phyloP scores from a whole-genome alignment of 2,329 filamentous ascomycete species.

The Apiospora phragmitis region DNA sequence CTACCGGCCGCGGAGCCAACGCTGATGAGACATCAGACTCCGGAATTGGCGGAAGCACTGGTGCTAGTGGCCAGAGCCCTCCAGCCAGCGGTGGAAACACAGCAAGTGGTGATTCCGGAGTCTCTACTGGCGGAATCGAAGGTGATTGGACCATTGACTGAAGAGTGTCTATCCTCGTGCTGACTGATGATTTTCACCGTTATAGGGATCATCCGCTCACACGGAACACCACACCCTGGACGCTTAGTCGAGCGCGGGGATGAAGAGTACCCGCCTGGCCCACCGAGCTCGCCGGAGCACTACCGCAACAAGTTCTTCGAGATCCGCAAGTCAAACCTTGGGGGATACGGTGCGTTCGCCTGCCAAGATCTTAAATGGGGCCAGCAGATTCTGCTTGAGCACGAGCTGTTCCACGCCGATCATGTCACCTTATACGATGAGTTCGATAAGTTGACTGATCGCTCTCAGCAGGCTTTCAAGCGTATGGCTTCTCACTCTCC shows the following conservation, averaged over 20 bases:
- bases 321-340: slow-evolving; percentile 40
- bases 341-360: slow-evolving; percentile 51
- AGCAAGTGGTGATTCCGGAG: not conserved
- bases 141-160: not conserved
- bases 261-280: not conserved
- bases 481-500: slow-evolving; percentile 38
- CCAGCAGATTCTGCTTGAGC: slow-evolving; percentile 46
- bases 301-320: slow-evolving; percentile 41
- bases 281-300: slow-evolving; percentile 13
- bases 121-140: not conserved
- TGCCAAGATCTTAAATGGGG: slow-evolving; percentile 35
- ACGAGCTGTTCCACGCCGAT: slow-evolving; percentile 39
- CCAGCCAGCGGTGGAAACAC: not conserved
- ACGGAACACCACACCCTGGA: not conserved
- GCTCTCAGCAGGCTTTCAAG: slow-evolving; percentile 34
- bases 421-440: slow-evolving; percentile 31
- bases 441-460: slow-evolving; percentile 35
- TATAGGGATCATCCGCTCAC: not conserved
- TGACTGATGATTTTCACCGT: not conserved
- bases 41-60: not conserved
- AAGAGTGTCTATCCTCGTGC: not conserved
- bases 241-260: not conserved
- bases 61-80: not conserved
- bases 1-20: too few species aligned
- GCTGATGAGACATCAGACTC: not conserved